Evolutionary conservation across 2,329 filamentous ascomycete species (phyloP), one percentile per base, ranked within the genome.

Genomic region (Phaeomoniella chlamydospora): DNA sequence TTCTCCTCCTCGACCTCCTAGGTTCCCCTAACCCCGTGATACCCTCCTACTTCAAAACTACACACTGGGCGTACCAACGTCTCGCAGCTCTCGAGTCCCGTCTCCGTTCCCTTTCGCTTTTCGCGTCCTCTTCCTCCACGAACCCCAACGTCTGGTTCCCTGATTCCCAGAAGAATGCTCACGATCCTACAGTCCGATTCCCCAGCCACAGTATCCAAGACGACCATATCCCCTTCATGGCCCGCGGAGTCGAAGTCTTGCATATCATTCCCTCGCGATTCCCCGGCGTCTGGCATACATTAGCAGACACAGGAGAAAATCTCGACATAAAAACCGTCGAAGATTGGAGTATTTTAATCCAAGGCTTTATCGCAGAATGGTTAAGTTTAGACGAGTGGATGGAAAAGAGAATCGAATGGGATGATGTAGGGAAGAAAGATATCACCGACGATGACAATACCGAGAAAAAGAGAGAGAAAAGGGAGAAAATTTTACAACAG

Each of bases 191-290:
- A 33, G 51, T 60, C 18, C 69, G 82, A 48, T 57, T 43, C 42
- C 30, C 57, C 30, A 51, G 57, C 26, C 54, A 58, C n/a, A 57
- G 64, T 11, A 73, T 94, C 6, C 68, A 77, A 43, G 90, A 98
- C 52, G 90, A 98, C 50, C 90, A 98, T 54, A 56, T 94, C 4
- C 90, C 90, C 1, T 98, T 98, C 49, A 75, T 96, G 68, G 64
- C 64, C 22, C 72, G 84, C 22, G 90, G 90, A 1, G 88, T 96
- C 0, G 79, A 92, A 17, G 69, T 96, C 12, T 57, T 98, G 39
- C 90, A 98, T 58, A 57, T 98, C 16, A 96, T 98, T 39, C 85
- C 88, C 0, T 68, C 65, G 3, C 79, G 79, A 0, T 96, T 96
- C 52, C 87, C 87, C 0, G 36, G 45, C 0, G 80, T 92, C 2